Percentiles rank a stretch among this genome's conserved stretches.
These are phyloP conservation scores for Colletotrichum spinosum DNA, from an alignment of 2,329 filamentous ascomycete species.

Conservation along the genomic window DNA sequence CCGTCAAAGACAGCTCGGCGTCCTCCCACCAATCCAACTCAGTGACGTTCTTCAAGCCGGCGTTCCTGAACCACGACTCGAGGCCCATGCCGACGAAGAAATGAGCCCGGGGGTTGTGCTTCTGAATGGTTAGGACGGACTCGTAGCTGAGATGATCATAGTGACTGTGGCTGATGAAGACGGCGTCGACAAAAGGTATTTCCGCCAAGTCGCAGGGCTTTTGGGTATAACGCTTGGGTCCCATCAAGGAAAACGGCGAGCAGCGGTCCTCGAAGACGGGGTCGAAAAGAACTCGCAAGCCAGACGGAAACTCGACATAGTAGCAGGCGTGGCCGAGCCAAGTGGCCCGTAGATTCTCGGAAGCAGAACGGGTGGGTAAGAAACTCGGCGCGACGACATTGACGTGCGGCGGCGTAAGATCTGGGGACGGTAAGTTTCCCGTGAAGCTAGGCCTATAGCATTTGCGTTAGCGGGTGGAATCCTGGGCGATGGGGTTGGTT, in stretches of 20 bases:
- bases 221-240: conserved; percentile 82
- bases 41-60: conserved; percentile 80
- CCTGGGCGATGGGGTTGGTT: not conserved
- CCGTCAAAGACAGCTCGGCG: conserved; percentile 74
- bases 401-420: conserved; percentile 75
- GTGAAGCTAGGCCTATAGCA: conserved; percentile 49
- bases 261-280: conserved; percentile 93
- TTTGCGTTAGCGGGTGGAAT: conserved; percentile 18
- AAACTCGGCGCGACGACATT: conserved; percentile 76
- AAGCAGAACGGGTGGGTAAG: conserved; percentile 68
- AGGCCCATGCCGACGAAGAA: conserved; percentile 91
- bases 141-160: conserved; percentile 91
- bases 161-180: conserved; percentile 89
- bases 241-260: conserved; percentile 77
- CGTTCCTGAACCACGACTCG: conserved; percentile 81
- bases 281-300: conserved; percentile 90
- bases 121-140: conserved; percentile 77
- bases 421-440: conserved; percentile 60
- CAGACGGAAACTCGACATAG: conserved; percentile 88
- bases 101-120: conserved; percentile 80
- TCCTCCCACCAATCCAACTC: conserved; percentile 98
- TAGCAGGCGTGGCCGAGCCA: conserved; percentile 98
- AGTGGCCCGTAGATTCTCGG: conserved; percentile 78
- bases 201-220: conserved; percentile 82
- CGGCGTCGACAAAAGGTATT: conserved; percentile 80